Conservation (phyloP, 441 rosid species). For the Aquilaria agallochum region DNA sequence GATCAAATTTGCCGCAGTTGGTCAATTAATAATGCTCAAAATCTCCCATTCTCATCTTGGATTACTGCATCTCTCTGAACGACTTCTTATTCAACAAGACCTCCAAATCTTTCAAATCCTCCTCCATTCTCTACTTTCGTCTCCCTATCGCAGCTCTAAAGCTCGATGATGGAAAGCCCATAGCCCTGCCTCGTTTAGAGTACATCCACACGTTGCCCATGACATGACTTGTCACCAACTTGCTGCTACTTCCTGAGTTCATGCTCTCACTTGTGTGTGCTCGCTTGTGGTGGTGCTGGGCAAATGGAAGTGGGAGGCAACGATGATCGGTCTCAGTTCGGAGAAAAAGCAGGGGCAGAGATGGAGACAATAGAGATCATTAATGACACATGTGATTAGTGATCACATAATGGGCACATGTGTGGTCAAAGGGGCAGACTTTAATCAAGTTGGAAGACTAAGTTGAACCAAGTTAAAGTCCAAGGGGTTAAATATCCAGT, state of each 20-base stretch:
- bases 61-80: conserved; percentile 82
- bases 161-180: conserved; percentile 45
- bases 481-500: too few relatives aligned
- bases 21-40: conserved; percentile 84
- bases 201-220: conserved; percentile 74
- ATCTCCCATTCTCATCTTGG: conserved; percentile 90
- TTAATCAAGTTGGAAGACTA: too few relatives aligned
- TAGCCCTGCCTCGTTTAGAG: conserved; percentile 36
- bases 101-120: conserved; percentile 85
- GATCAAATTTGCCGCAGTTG: conserved; percentile 29
- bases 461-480: too few relatives aligned
- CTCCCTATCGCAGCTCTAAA: conserved; percentile 33
- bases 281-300: conserved; percentile 33
- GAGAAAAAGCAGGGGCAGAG: too few relatives aligned
- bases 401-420: too few relatives aligned
- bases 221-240: conserved; percentile 37
- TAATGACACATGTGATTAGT: too few relatives aligned
- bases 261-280: conserved; percentile 18
- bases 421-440: too few relatives aligned
- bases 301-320: neutral
- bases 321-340: too few relatives aligned
- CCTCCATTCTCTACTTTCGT: conserved; percentile 66
- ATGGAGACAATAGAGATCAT: too few relatives aligned
- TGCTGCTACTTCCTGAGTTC: conserved; percentile 22
- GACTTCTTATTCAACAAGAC: conserved; percentile 89